Evolutionary conservation across 352 stramenopile genomes (phyloP).

Genomic region (Phytophthora melonis): DNA sequence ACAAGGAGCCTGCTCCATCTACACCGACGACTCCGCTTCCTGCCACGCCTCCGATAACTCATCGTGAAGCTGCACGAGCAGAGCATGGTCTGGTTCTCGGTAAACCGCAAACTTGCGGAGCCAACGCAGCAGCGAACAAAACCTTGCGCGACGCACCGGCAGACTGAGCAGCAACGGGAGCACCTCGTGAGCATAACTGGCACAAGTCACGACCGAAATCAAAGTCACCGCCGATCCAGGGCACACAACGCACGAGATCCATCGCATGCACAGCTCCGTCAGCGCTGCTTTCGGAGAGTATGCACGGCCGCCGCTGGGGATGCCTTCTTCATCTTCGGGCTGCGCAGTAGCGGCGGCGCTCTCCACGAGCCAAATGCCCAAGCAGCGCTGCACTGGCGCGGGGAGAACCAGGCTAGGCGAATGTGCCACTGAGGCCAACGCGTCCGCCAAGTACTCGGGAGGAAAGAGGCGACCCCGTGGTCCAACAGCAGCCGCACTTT

Average conservation of each 20-base stretch:
- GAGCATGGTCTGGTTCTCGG: background rate
- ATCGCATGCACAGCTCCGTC: slow-evolving; percentile 18
- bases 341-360: background rate
- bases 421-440: background rate
- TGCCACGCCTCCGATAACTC: slow-evolving; percentile 11
- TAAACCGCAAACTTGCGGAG: background rate
- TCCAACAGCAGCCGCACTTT: slow-evolving; percentile 21
- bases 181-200: slow-evolving; percentile 20
- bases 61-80: slow-evolving; percentile 15
- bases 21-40: background rate
- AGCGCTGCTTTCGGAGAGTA: slow-evolving; percentile 10
- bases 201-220: slow-evolving; percentile 8
- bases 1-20: background rate
- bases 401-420: background rate
- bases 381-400: slow-evolving; percentile 1
- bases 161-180: slow-evolving; percentile 24
- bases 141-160: background rate
- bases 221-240: slow-evolving; percentile 3
- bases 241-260: slow-evolving; percentile 5
- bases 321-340: slow-evolving; percentile 8
- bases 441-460: background rate
- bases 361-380: slow-evolving; percentile 7
- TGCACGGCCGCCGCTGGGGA: background rate
- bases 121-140: slow-evolving; percentile 10
- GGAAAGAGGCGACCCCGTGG: slow-evolving; percentile 20